phyloP scores from a whole-genome alignment of 257 asterid genomes.

The Solanum corneliomulleri region DNA sequence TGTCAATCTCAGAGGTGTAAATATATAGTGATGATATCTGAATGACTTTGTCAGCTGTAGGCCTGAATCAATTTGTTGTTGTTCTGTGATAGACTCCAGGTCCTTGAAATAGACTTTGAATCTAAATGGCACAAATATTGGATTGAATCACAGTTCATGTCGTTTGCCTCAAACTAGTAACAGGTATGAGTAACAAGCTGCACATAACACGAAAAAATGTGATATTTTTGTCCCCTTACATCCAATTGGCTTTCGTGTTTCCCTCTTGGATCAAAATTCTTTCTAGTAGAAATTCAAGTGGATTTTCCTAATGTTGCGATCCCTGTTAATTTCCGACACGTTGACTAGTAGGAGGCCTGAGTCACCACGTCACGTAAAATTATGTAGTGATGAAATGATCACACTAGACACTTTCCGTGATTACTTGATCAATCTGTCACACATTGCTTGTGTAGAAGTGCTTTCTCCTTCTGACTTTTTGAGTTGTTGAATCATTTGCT shows the following conservation, averaged over 20 bases:
- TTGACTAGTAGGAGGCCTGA: conserved; percentile 30
- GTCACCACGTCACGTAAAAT: neutral
- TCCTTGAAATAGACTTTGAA: neutral
- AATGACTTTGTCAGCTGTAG: too few species aligned
- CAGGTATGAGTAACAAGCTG: neutral
- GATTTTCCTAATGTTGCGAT: conserved; percentile 50
- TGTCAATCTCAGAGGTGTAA: neutral
- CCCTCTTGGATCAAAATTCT: conserved; percentile 25
- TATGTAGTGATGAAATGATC: neutral
- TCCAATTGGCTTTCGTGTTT: too few species aligned
- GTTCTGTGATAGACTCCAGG: neutral
- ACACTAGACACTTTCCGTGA: neutral
- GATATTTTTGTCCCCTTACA: neutral
- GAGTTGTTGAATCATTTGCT: neutral
- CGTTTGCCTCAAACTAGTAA: neutral
- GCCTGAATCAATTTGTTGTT: neutral
- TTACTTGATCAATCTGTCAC: neutral
- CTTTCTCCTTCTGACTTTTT: neutral
- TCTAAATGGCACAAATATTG: neutral
- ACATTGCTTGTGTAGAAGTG: neutral
- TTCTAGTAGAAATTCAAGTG: conserved; percentile 44
- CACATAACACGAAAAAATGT: neutral
- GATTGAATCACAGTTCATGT: neutral
- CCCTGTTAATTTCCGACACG: conserved; percentile 58
- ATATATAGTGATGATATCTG: neutral